Evolutionary conservation across 2,329 filamentous ascomycete species (phyloP), one percentile per base, ranked within the genome.

Genomic region (Epichloe coenophiala): DNA sequence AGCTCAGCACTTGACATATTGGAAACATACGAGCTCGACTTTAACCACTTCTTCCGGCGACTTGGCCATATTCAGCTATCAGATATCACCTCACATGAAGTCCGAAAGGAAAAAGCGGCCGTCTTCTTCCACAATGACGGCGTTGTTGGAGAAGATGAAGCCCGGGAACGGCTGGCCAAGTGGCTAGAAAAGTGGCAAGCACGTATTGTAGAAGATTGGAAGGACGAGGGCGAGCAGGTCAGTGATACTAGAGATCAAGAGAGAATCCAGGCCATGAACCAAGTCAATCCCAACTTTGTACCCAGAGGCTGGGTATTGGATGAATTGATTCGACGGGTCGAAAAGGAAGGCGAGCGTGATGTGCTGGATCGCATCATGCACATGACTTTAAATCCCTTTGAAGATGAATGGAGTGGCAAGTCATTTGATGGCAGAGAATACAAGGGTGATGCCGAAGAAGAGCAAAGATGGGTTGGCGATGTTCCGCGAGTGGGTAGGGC

Each of bases 231-330:
- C 1, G 64, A 62, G 3, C 54, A 42, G 31, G 58, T 69, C 11
- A 63, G 67, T 0, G 62, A 63, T 2, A 69, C 63, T 2, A 60
- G 64, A 15, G 83, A 94, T 45, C 71, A 68, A 3, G 78, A 84
- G 59, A 75, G 91, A 54, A 77, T 81, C 52, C 66, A 62, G 33
- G 78, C 77, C 12, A 97, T 97, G 93, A 88, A 86, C 69, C 73
- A 71, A 27, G 85, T 90, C 21, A 98, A 98, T 62, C 93, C 93
- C 2, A 95, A 87, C 70, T 98, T 98, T 61, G 74, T 96, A 0
- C 88, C 93, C 0, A 79, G 89, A 45, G 83, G 86, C 17, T 98
- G 91, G 90, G 80, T 98, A 48, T 73, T 98, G 19, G 91, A 97
- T 63, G 93, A 98, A 66, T 66, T 98, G 13, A 97, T 98, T 57